phyloP scores from a whole-genome alignment of 192 early-diverging fungal genomes.

The Cladochytrium replicatum region DNA sequence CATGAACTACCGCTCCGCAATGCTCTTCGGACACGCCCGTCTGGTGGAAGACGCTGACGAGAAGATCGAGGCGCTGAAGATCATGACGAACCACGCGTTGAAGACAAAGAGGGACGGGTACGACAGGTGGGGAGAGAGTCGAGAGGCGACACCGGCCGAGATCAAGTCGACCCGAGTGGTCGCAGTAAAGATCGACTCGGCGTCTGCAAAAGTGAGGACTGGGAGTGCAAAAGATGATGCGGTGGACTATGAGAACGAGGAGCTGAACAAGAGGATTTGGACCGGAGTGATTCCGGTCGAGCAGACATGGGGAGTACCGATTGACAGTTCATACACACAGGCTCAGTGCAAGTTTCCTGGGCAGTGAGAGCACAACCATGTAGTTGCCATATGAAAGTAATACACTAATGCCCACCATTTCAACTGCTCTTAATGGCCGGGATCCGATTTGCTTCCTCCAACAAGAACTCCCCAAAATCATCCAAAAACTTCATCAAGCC shows the following conservation, averaged over 20 bases:
- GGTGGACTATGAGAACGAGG: slow-evolving; percentile 6
- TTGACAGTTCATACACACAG: too few species aligned
- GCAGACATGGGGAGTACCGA: too few species aligned
- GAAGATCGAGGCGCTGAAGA: slow-evolving; percentile 25
- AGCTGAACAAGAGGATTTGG: slow-evolving; percentile 2
- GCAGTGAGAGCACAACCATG: too few species aligned
- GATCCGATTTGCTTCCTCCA: too few species aligned
- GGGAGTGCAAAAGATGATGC: slow-evolving; percentile 11
- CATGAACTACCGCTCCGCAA: slow-evolving; percentile 35
- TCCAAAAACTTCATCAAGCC: too few species aligned
- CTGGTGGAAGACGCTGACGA: slow-evolving; percentile 28
- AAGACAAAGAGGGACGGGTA: too few species aligned
- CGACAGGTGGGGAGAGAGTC: slow-evolving; percentile 31
- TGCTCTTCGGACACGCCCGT: slow-evolving; percentile 32
- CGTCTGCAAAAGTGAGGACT: slow-evolving; percentile 12
- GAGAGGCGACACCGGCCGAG: slow-evolving; percentile 4
- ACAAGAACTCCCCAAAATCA: too few species aligned
- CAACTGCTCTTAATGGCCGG: too few species aligned
- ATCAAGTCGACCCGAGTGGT: slow-evolving; percentile 12
- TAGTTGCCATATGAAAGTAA: too few species aligned
- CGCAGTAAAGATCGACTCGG: slow-evolving; percentile 13
- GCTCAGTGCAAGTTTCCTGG: too few species aligned
- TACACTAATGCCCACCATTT: too few species aligned
- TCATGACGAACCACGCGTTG: slow-evolving; percentile 38
- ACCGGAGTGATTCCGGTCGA: slow-evolving; percentile 19